Percentiles rank a stretch among this genome's conserved stretches.
These are phyloP conservation scores for Styphnolobium japonicum DNA, from an alignment of 306 rosid species.

Conservation along the genomic window DNA sequence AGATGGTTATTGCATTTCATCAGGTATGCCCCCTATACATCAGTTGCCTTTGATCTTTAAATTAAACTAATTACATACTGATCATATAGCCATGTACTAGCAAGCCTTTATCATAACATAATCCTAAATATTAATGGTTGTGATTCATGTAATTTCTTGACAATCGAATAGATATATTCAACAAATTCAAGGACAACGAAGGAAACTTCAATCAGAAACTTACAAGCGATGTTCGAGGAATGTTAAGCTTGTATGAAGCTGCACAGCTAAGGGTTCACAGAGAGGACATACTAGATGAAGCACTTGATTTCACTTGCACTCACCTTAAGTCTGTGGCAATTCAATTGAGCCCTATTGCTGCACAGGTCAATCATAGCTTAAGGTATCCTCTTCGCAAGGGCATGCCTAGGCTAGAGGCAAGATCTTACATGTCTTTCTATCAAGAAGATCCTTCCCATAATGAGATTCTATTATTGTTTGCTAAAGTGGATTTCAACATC, in stretches of 20 bases:
- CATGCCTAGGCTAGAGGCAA: background rate
- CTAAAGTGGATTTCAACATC: background rate
- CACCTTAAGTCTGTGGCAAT: background rate
- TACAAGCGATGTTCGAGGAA: background rate
- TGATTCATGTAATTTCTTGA: too few species aligned
- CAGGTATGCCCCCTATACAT: background rate
- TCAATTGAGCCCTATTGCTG: background rate
- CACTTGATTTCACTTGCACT: background rate
- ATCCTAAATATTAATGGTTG: too few species aligned
- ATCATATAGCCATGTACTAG: too few species aligned
- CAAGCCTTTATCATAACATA: too few species aligned
- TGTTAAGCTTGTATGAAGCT: constrained; percentile 32
- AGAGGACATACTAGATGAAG: constrained; percentile 20
- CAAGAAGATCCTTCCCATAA: background rate
- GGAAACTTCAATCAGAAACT: constrained; percentile 7
- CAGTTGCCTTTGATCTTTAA: too few species aligned
- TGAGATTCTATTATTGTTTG: background rate
- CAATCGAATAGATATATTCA: constrained; percentile 25
- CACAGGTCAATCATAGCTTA: background rate
- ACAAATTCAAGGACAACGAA: background rate
- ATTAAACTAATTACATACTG: too few species aligned
- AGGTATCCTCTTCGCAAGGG: background rate
- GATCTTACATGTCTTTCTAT: background rate
- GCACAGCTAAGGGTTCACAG: background rate
- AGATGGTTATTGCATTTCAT: background rate